Conservation (phyloP, 371 early-diverging fungal species). For the Rhizopus delemar region DNA sequence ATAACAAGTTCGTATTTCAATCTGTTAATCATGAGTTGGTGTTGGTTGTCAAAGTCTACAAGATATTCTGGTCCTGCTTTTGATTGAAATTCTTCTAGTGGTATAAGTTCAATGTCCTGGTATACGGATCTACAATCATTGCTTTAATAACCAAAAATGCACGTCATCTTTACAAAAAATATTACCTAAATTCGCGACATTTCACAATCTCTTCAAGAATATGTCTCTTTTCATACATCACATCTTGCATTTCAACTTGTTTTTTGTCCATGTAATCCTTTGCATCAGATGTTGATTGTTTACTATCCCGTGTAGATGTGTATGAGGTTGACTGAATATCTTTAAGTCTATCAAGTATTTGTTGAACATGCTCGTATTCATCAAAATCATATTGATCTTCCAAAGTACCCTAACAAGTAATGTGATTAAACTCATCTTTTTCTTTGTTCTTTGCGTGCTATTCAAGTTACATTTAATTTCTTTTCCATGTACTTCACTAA, state of each 20-base stretch:
- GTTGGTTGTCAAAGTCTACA: conserved; percentile 35
- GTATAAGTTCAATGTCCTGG: conserved; percentile 48
- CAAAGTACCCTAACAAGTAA: conserved; percentile 21
- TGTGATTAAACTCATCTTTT: conserved; percentile 10
- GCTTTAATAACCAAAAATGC: background rate
- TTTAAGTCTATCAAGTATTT: conserved; percentile 25
- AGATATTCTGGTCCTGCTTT: conserved; percentile 37
- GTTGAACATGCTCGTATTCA: conserved; percentile 19
- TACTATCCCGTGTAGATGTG: conserved; percentile 29
- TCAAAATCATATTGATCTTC: conserved; percentile 15
- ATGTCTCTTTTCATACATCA: conserved; percentile 51
- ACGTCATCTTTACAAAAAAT: background rate
- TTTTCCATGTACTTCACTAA: background rate
- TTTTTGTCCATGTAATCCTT: conserved; percentile 45
- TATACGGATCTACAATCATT: conserved; percentile 41
- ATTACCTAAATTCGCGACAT: conserved; percentile 47
- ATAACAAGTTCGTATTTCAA: conserved; percentile 47
- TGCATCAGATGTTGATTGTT: conserved; percentile 45
- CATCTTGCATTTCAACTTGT: conserved; percentile 45
- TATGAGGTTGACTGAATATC: conserved; percentile 34
- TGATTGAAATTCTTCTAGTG: conserved; percentile 38
- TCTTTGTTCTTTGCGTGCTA: conserved; percentile 11
- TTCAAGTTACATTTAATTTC: background rate
- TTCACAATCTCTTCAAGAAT: conserved; percentile 48
- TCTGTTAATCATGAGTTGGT: conserved; percentile 47